A percentile compares a stretch with the other conserved stretches of the same genome.
Evolutionary conservation across 306 rosid species (phyloP).

Genomic region (Datisca glomerata): DNA sequence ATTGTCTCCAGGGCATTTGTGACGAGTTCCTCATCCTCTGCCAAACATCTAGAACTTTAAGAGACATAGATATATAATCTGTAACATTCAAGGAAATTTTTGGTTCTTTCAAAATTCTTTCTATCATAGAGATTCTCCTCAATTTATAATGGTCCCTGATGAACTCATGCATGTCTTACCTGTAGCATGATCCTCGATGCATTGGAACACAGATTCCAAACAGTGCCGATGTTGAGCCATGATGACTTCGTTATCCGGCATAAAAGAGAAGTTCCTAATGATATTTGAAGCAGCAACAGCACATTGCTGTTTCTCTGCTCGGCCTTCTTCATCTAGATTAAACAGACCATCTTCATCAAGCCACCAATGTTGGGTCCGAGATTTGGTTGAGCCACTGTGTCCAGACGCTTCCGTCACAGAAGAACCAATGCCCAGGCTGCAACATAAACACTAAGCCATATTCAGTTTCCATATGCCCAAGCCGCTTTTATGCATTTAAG

Average conservation of each 20-base stretch:
- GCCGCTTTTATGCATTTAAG: not conserved
- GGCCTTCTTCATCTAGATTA: conserved; percentile 85
- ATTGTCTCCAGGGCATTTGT: conserved; percentile 93
- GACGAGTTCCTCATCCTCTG: conserved; percentile 99
- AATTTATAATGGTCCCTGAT: not conserved
- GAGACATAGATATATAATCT: too few relatives aligned
- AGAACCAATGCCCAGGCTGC: conserved; percentile 52
- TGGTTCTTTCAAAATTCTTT: too few relatives aligned
- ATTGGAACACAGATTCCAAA: conserved; percentile 82
- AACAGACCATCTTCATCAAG: conserved; percentile 82
- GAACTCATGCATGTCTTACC: conserved; percentile 32
- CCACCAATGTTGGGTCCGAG: conserved; percentile 66
- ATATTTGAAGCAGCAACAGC: conserved; percentile 94
- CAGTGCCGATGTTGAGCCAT: conserved; percentile 96
- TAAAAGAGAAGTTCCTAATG: conserved; percentile 89
- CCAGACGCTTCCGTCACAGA: conserved; percentile 34
- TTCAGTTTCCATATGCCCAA: conserved; percentile 22
- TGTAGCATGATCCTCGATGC: conserved; percentile 59
- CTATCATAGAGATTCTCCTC: not conserved
- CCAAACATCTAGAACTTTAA: conserved; percentile 15
- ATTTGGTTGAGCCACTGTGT: conserved; percentile 37
- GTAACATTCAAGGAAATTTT: too few relatives aligned
- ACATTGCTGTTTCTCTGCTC: conserved; percentile 82
- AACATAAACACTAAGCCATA: conserved; percentile 11
- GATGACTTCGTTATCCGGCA: conserved; percentile 92